Evolutionary conservation across 768 basidiomycete genomes (phyloP), one percentile per base, ranked within the genome.

Genomic region (Pholiota conissans): DNA sequence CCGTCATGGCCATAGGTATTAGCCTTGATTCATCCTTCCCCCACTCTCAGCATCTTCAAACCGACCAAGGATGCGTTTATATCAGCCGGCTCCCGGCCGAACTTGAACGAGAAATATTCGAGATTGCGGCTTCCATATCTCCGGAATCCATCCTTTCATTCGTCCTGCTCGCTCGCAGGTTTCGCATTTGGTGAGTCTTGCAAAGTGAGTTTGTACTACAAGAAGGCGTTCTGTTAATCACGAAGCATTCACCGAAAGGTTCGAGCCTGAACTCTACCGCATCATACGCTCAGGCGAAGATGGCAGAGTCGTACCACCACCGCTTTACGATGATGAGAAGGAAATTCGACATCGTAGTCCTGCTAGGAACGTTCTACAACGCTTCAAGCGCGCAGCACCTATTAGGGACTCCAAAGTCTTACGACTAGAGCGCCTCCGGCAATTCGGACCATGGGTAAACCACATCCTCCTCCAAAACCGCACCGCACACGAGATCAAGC

Each of bases 61-160:
- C 11, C 42, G 4, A 3, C 20, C 42, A 24, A 32, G 30, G 30
- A 6, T 32, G 30, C 20, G 24, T 45, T 13, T n/a, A 14, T 20
- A 9, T 40, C 39, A 45, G 42, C 11, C 42, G 56, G 53, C 55
- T 59, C 9, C 58, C 63, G 1, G 30, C 29, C 35, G 61, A 62
- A 32, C 59, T 65, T 8, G 64, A 65, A 34, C 55, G 64, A 14
- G 57, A 62, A 30, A 65, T 65, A 14, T 65, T 60, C 20, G 59
- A 61, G n/a, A 50, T 59, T 22, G 57, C 61, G 2, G 59, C 55
- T 10, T 49, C 16, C 3, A 37, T 14, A n/a, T 51, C 46, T 35
- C 64, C 59, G n/a, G 28, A 47, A 35, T 61, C n/a, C 37, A 29
- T 57, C n/a, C 50, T 52, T 22, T 16, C 34, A 5, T 49, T 61